phyloP scores from a whole-genome alignment of 1,284 basidiomycete genomes.

The Rhizopogon parksii region DNA sequence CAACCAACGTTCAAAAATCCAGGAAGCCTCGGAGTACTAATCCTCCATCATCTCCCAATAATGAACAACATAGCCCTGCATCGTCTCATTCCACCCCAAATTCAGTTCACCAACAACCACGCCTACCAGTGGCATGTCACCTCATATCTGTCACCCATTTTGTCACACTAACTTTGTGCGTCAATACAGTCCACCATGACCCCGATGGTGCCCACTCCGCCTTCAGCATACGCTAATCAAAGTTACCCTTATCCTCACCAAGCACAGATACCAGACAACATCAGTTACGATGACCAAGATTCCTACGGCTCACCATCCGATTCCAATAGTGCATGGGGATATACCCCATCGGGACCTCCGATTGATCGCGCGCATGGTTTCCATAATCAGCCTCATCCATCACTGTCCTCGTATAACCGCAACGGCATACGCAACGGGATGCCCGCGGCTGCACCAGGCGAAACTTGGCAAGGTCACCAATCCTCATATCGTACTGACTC shows the following conservation, averaged over 20 bases:
- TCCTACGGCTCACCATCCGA: constrained; percentile 31
- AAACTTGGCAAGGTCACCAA: constrained; percentile 22
- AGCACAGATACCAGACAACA: constrained; percentile 28
- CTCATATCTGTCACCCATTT: constrained; percentile 13
- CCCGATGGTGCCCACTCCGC: constrained; percentile 33
- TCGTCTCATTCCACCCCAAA: constrained; percentile 28
- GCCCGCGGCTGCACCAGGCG: constrained; percentile 17
- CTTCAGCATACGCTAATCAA: constrained; percentile 35
- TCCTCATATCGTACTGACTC: constrained; percentile 26
- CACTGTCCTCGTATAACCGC: constrained; percentile 42
- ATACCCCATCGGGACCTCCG: constrained; percentile 36
- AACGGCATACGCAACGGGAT: constrained; percentile 20
- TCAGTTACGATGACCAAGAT: constrained; percentile 23
- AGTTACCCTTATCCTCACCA: constrained; percentile 34
- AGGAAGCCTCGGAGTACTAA: constrained; percentile 39
- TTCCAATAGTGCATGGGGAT: constrained; percentile 45
- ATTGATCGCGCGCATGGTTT: constrained; percentile 47
- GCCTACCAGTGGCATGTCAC: constrained; percentile 26
- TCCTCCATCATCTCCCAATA: constrained; percentile 30
- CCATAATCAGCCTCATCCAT: constrained; percentile 43
- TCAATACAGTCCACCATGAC: constrained; percentile 28
- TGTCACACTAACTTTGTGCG: constrained; percentile 2
- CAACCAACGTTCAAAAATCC: constrained; percentile 46
- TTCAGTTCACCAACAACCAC: constrained; percentile 23
- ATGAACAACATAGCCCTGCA: constrained; percentile 33